phyloP scores from a whole-genome alignment of 768 basidiomycete genomes.

The Trametes elegans region DNA sequence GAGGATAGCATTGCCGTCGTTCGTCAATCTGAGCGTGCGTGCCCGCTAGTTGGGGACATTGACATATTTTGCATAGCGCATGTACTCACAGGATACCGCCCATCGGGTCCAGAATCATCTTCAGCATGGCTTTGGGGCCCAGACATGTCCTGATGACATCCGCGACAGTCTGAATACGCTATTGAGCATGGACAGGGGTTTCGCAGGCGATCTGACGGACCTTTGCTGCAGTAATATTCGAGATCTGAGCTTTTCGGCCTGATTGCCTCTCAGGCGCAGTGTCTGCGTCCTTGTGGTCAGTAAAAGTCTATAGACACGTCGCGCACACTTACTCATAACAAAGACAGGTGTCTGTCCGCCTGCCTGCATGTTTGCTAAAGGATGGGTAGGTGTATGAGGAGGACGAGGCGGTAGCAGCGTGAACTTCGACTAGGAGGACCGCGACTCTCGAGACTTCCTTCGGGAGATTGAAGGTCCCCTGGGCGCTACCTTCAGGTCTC shows the following conservation, averaged over 20 bases:
- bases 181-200: not conserved
- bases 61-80: not conserved
- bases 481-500: not conserved
- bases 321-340: slow-evolving; percentile 63
- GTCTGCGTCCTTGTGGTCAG: slow-evolving; percentile 48
- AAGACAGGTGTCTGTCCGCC: slow-evolving; percentile 74
- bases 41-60: not conserved
- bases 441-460: slow-evolving; percentile 14
- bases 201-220: slow-evolving; percentile 38
- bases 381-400: not conserved
- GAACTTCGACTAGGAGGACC: slow-evolving; percentile 11
- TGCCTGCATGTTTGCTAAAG: slow-evolving; percentile 28
- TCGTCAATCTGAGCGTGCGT: slow-evolving; percentile 66
- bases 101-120: slow-evolving; percentile 99
- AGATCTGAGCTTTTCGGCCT: slow-evolving; percentile 93
- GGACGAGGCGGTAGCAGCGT: not conserved
- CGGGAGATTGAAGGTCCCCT: not conserved
- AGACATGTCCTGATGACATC: slow-evolving; percentile 98
- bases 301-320: not conserved
- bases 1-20: slow-evolving; percentile 98
- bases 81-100: slow-evolving; percentile 87
- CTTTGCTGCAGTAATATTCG: slow-evolving; percentile 97
- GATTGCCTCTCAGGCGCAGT: slow-evolving; percentile 92
- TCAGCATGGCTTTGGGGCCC: slow-evolving; percentile 97
- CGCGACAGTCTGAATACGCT: slow-evolving; percentile 73